phyloP scores from a whole-genome alignment of 2,329 filamentous ascomycete species.

The Emmonsia crescens region DNA sequence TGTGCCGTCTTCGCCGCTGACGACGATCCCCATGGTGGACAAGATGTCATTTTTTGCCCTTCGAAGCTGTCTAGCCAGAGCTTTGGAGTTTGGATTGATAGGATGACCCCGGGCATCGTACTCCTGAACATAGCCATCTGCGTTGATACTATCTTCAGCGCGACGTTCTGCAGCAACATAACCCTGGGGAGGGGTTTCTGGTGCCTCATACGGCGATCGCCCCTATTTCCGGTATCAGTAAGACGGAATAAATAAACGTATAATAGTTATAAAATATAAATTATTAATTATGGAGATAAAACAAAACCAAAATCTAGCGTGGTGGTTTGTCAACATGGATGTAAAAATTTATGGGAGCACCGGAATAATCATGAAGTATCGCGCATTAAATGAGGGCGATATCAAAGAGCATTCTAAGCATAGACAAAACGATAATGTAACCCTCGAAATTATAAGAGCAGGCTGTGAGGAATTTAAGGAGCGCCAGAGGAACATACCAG shows the following conservation, averaged over 20 bases:
- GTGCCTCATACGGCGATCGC: slow-evolving; percentile 37
- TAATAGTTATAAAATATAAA: not conserved
- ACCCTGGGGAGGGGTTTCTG: slow-evolving; percentile 21
- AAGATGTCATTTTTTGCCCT: slow-evolving; percentile 42
- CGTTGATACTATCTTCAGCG: slow-evolving; percentile 21
- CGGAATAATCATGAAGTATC: not conserved
- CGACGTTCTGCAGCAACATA: slow-evolving; percentile 14
- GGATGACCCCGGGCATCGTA: slow-evolving; percentile 40
- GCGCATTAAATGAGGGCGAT: too few relatives aligned
- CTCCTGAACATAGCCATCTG: slow-evolving; percentile 36
- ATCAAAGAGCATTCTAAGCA: not conserved
- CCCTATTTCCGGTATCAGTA: slow-evolving; percentile 24
- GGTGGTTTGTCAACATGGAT: not conserved
- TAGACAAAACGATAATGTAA: not conserved
- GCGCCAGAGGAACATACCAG: slow-evolving; percentile 27
- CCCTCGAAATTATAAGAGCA: not conserved
- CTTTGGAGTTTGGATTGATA: slow-evolving; percentile 33
- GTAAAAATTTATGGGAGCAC: not conserved
- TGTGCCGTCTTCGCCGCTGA: slow-evolving; percentile 31
- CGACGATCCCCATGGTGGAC: slow-evolving; percentile 39
- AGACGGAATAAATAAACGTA: not conserved
- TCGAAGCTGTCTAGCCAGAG: slow-evolving; percentile 29
- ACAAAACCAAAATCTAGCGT: not conserved
- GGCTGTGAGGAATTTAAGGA: not conserved
- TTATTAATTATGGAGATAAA: not conserved